Base-by-base conservation (phyloP, 2,329 filamentous ascomycete species). In the Sporothrix phasma region DNA sequence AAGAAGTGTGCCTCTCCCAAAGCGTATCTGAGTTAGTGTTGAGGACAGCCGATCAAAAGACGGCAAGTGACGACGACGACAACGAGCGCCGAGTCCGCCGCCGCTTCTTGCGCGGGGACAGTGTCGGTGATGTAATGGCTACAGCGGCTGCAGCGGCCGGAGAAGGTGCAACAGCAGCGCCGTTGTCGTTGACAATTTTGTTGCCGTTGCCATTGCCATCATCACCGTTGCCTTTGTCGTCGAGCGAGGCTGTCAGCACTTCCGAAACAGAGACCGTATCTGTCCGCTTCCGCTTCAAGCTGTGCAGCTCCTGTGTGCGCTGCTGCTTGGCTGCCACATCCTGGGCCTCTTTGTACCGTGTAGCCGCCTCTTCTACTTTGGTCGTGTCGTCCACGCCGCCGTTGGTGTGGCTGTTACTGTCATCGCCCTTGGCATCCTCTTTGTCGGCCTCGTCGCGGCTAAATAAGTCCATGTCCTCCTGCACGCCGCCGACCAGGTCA, bases 401-500 rank as follows among this genome's bases (percentile, higher is more conserved):
- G n/a, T n/a, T n/a, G n/a, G n/a, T n/a, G n/a, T n/a, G n/a, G n/a
- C n/a, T n/a, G n/a, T n/a, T n/a, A n/a, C n/a, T n/a, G n/a, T n/a
- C n/a, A n/a, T n/a, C n/a, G n/a, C n/a, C 56, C 7, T 19, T n/a
- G n/a, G 22, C 45, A 15, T 15, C n/a, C 41, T 65, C 54, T n/a
- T 49, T 34, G 61, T 39, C 45, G 2, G 10, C 70, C 41, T 31
- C 26, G 3, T 45, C 41, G 22, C 26, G 6, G 37, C 17, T 78
- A 74, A 56, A 56, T 41, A 63, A 11, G 7, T 37, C 26, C n/a
- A 29, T n/a, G 13, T 17, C 49, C 15, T 63, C 63, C n/a, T 54
- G 19, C 46, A 66, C 19, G 66, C 71, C 70, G 24, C 81, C 81
- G 3, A 82, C 78, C 13, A 84, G 68, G 3, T 83, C 80, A 19